Base-by-base conservation (phyloP, 2,329 filamentous ascomycete genomes). In the Colletotrichum sp. region DNA sequence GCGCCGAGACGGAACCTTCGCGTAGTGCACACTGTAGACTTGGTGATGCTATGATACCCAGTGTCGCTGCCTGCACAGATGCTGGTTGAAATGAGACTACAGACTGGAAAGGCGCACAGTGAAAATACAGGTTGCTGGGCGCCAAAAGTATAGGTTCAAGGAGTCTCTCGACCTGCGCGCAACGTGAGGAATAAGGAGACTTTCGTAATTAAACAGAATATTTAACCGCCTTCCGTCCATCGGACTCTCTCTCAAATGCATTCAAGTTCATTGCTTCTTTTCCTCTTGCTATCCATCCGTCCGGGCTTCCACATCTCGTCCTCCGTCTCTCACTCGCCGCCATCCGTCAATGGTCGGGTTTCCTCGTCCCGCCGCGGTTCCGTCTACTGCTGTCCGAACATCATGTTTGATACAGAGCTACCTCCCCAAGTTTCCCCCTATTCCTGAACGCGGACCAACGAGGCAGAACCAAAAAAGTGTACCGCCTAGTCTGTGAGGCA, bases 131-230 rank as follows among this genome's bases (percentile, higher is more conserved):
- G 21, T 8, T 5, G 30, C 24, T 24, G 34, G 16, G 32, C n/a
- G 16, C 6, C 32, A 36, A 30, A 26, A 32, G 8, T 6, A 39
- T 8, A 21, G 12, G 55, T 21, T 64, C 18, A 16, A 30, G 21
- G 44, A 52, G 16, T 21, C 32, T 21, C 24, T 16, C 34, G 24
- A 44, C 7, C 21, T 8, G 34, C 59, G 60, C 44, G 49, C 13
- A 44, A 24, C 64, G 44, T n/a, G 34, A 64, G 21, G 32, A 68
- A 65, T 65, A 73, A 76, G 64, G 73, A 76, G 59, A 77, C 69
- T 78, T 76, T 78, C 77, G 69, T 78, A 75, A 78, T 78, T 78
- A 78, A 76, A 77, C 75, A 77, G 66, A 72, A 73, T 78, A 78
- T 78, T 65, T 60, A 72, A 63, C 77, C 77, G 63, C 77, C 75